A percentile compares a stretch with the other conserved stretches of the same genome.
phyloP scores from a whole-genome alignment of 2,329 filamentous ascomycete genomes.

The Fusarium anthophilum region DNA sequence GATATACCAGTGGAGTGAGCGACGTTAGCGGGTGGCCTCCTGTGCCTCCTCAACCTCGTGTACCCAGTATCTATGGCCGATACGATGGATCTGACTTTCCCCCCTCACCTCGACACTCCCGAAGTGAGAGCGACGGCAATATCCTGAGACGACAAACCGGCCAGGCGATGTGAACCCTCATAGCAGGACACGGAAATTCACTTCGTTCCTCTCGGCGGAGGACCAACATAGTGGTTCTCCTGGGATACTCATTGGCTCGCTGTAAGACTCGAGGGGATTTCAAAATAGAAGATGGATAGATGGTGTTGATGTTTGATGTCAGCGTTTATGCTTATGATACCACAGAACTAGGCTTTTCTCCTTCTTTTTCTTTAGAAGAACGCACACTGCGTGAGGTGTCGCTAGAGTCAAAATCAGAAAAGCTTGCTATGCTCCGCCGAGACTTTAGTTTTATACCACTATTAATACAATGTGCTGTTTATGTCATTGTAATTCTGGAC shows the following conservation, averaged over 20 bases:
- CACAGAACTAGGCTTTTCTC: conserved; percentile 34
- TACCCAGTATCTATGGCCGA: conserved; percentile 21
- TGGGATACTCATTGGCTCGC: conserved; percentile 26
- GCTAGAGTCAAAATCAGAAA: conserved; percentile 33
- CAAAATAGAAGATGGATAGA: conserved; percentile 26
- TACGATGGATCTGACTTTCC: conserved; percentile 28
- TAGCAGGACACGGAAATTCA: conserved; percentile 9
- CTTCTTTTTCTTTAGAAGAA: conserved; percentile 24
- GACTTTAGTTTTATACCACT: conserved; percentile 34
- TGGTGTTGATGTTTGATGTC: conserved; percentile 37
- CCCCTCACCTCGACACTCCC: conserved; percentile 24
- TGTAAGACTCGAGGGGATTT: not conserved
- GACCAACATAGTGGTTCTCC: conserved; percentile 19
- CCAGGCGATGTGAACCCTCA: conserved; percentile 15
- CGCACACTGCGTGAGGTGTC: conserved; percentile 25
- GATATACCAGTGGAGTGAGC: conserved; percentile 62
- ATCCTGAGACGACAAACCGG: conserved; percentile 20
- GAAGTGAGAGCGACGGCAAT: conserved; percentile 28
- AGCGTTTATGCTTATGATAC: conserved; percentile 41
- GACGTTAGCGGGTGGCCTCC: conserved; percentile 46
- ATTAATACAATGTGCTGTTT: conserved; percentile 32
- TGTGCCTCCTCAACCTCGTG: conserved; percentile 3
- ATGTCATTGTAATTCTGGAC: not conserved
- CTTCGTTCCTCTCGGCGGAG: conserved; percentile 31
- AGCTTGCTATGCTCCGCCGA: conserved; percentile 36